Conservation (phyloP, 345 rosid species). For the Rubroshorea leprosula region DNA sequence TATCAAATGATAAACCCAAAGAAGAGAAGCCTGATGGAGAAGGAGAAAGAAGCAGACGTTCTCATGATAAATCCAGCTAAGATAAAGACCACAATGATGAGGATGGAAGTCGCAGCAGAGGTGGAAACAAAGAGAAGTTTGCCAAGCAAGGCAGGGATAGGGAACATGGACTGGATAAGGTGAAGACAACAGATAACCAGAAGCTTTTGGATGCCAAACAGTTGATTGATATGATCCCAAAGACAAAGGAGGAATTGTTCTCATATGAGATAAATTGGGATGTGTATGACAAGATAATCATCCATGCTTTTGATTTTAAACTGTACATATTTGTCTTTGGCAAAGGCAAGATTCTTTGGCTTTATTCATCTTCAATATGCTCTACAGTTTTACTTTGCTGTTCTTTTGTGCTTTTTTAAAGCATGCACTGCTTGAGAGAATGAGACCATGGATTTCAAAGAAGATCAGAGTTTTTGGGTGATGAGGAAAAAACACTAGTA, state of each 20-base stretch:
- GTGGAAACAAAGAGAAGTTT: slow-evolving; percentile 41
- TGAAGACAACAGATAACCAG: slow-evolving; percentile 64
- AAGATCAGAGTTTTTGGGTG: slow-evolving; percentile 93
- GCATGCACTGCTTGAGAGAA: slow-evolving; percentile 85
- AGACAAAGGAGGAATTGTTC: slow-evolving; percentile 92
- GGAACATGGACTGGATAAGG: slow-evolving; percentile 56
- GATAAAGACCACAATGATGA: slow-evolving; percentile 55
- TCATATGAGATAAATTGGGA: slow-evolving; percentile 90
- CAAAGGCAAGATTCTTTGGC: no score
- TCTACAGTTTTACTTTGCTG: slow-evolving; percentile 4
- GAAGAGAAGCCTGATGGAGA: slow-evolving; percentile 69
- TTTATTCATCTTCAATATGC: no score
- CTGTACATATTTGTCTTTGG: no score
- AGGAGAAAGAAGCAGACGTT: slow-evolving; percentile 71
- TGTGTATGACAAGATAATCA: slow-evolving; percentile 74
- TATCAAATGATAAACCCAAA: slow-evolving; percentile 58
- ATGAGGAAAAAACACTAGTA: slow-evolving; percentile 82
- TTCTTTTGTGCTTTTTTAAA: slow-evolving; percentile 18
- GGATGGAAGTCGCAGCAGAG: slow-evolving; percentile 42
- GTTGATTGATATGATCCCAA: slow-evolving; percentile 94
- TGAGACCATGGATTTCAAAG: slow-evolving; percentile 99
- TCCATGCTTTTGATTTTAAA: no score
- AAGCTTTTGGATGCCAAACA: slow-evolving; percentile 94
- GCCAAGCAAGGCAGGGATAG: slow-evolving; percentile 49
- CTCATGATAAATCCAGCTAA: slow-evolving; percentile 61